Conservation (phyloP, 345 rosid species). For the Gossypioides kirkii region DNA sequence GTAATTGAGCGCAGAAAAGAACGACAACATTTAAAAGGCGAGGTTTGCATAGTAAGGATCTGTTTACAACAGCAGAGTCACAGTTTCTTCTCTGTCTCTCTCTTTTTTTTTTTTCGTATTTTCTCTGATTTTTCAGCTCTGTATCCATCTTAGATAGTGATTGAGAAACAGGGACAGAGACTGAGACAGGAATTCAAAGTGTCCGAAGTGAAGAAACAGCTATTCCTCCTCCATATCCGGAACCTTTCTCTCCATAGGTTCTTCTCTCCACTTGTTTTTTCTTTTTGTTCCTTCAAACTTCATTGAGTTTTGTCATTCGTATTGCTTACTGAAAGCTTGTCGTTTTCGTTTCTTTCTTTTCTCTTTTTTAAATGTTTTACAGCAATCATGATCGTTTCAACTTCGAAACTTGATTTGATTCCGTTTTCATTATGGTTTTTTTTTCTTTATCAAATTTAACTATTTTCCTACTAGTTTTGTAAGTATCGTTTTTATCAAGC, state of each 20-base stretch:
- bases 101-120: not conserved
- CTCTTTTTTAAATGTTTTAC: not conserved
- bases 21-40: not conserved
- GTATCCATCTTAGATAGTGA: not conserved
- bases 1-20: not conserved
- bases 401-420: not conserved
- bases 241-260: constrained; percentile 20
- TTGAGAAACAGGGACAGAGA: not conserved
- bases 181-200: constrained; percentile 8
- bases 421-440: not conserved
- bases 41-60: not conserved
- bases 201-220: not conserved
- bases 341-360: not conserved
- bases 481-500: too few species aligned
- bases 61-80: not conserved
- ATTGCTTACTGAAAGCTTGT: not conserved
- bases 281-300: not conserved
- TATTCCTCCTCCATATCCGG: constrained; percentile 8
- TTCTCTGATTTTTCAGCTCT: not conserved
- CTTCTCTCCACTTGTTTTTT: not conserved
- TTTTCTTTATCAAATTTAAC: not conserved
- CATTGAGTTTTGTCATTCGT: not conserved
- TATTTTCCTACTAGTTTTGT: not conserved
- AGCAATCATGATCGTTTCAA: not conserved
- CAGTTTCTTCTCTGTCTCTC: not conserved